phyloP scores from a whole-genome alignment of 805 yeast genomes.

The Candida peoriensis region DNA sequence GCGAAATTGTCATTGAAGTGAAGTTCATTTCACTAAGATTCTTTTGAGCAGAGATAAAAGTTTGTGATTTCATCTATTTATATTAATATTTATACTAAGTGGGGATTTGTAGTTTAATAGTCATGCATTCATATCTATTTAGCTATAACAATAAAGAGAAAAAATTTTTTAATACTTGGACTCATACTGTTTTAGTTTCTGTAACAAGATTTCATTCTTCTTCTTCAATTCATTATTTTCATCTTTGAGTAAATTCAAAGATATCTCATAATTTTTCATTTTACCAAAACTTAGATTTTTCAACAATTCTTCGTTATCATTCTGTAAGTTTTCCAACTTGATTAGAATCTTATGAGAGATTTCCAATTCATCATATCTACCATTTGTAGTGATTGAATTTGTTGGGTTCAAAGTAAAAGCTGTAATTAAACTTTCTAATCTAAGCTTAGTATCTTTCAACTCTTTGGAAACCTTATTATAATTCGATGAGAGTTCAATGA shows the following conservation, averaged over 20 bases:
- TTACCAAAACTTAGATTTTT: slow-evolving; percentile 73
- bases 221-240: slow-evolving; percentile 44
- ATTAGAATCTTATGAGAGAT: slow-evolving; percentile 67
- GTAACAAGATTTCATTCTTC: slow-evolving; percentile 14
- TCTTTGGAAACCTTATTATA: slow-evolving; percentile 45
- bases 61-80: no score
- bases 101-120: no score
- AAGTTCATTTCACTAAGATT: no score
- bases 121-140: no score
- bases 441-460: slow-evolving; percentile 52
- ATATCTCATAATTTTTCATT: slow-evolving; percentile 64
- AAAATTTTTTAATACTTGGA: not conserved
- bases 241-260: slow-evolving; percentile 52
- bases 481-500: slow-evolving; percentile 41
- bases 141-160: not conserved
- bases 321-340: slow-evolving; percentile 53
- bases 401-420: slow-evolving; percentile 49
- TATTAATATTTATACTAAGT: no score
- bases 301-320: slow-evolving; percentile 66
- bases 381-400: slow-evolving; percentile 42
- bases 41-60: no score
- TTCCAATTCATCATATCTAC: slow-evolving; percentile 70
- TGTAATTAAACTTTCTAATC: slow-evolving; percentile 59
- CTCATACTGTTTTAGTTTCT: slow-evolving; percentile 2
- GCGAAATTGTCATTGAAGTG: no score